These are phyloP conservation scores for Lepidium africanum DNA, from an alignment of 345 rosid species.

Conservation along the genomic window DNA sequence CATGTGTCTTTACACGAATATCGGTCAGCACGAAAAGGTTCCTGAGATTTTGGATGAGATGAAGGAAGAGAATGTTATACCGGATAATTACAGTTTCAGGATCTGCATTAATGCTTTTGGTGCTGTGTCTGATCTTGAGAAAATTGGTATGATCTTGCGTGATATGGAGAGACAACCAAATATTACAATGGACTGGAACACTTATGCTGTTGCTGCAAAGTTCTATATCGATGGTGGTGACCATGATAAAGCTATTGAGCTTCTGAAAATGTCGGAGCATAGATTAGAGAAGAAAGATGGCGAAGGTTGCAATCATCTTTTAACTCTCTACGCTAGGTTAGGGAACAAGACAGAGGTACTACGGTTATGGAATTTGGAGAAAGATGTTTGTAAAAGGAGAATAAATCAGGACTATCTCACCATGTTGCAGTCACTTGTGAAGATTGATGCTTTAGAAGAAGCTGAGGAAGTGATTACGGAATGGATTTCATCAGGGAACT, in stretches of 20 bases:
- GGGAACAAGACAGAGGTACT: constrained; percentile 55
- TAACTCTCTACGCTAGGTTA: constrained; percentile 61
- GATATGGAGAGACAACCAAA: constrained; percentile 63
- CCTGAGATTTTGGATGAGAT: constrained; percentile 56
- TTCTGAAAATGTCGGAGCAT: constrained; percentile 54
- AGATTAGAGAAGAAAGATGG: constrained; percentile 63
- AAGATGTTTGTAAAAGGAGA: constrained; percentile 49
- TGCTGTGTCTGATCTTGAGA: constrained; percentile 42
- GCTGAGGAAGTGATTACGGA: constrained; percentile 56
- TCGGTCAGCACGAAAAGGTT: constrained; percentile 52
- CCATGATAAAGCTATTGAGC: constrained; percentile 38
- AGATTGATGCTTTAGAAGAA: constrained; percentile 55
- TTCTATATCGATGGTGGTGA: constrained; percentile 54
- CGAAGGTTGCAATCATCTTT: constrained; percentile 56
- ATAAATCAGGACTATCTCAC: constrained; percentile 59
- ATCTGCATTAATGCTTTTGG: constrained; percentile 72
- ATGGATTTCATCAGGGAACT: constrained; percentile 69
- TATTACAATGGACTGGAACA: constrained; percentile 73
- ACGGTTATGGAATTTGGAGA: constrained; percentile 64
- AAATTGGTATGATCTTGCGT: constrained; percentile 42
- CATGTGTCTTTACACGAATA: constrained; percentile 70
- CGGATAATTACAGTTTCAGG: constrained; percentile 79
- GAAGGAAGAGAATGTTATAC: constrained; percentile 50
- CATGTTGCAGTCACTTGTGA: constrained; percentile 60
- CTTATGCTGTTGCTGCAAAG: constrained; percentile 69